Evolutionary conservation across 129 eudicot genomes (phyloP), one percentile per base, ranked within the genome.

Genomic region (Apium graveolens): DNA sequence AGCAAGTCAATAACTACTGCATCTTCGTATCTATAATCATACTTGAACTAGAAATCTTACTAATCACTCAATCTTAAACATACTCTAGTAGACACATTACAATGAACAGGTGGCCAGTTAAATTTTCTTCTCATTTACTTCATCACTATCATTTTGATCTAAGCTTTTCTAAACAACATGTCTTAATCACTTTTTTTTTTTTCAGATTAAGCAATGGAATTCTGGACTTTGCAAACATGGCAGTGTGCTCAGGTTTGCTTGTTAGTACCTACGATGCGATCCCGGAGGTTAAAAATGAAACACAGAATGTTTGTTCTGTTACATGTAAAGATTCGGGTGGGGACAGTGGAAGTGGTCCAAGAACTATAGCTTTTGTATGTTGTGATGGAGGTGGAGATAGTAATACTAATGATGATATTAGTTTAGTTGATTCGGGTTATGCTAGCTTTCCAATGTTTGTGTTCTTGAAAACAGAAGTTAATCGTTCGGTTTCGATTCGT

Each of bases 401-500:
- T 24, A 45, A 5, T 32, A 11, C 9, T 49, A 1, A 10, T 74
- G 29, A 18, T 51, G 46, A 42, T 35, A 27, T 26, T 73, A 24
- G 21, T 35, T 34, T 48, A 11, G 69, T 48, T 41, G 29, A 32
- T 46, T 70, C 76, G 27, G 27, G 11, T 21, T 57, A 32, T 32
- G n/a, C 26, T 49, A 31, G 5, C 11, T 29, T 32, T 68, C 81
- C 45, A 1, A 3, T 31, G 17, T 79, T 79, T 49, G 49, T 11
- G 55, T 79, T 79, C 17, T 11, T 79, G 38, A 35, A 75, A 27
- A 79, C 81, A 0, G 49, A 78, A 34, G 43, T 75, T 27, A 75
- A 49, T 51, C 66, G 21, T 26, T 32, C 16, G 39, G 78, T 49
- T 37, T 75, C 68, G n/a, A 75, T 75, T 31, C 35, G 57, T 34